A percentile compares a stretch with the other conserved stretches of the same genome.
Conservation (phyloP, 208 protist genomes). For the Crithidia brevicula region DNA sequence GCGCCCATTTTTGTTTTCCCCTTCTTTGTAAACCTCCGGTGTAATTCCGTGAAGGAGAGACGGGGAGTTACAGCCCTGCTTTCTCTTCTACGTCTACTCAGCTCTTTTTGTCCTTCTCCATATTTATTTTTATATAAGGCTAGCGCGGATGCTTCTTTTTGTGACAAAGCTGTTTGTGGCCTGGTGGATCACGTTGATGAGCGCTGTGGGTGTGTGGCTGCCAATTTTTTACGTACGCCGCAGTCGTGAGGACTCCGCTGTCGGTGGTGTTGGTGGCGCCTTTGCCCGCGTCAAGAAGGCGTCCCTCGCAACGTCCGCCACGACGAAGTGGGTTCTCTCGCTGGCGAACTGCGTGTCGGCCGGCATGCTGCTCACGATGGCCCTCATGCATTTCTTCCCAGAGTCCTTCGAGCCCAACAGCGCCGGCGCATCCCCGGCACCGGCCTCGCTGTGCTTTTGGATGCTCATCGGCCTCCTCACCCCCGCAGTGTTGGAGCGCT, state of each 20-base stretch:
- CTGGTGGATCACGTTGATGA: constrained; percentile 44
- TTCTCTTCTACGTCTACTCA: too few relatives aligned
- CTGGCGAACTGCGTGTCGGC: constrained; percentile 69
- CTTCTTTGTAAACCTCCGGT: too few relatives aligned
- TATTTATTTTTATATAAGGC: too few relatives aligned
- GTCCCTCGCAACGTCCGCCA: neutral
- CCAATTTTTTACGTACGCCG: constrained; percentile 42
- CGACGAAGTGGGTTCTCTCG: constrained; percentile 37
- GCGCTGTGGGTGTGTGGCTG: constrained; percentile 56
- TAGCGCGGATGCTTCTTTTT: constrained; percentile 34
- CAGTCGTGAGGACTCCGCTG: neutral
- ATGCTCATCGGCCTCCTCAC: constrained; percentile 65
- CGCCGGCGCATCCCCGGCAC: neutral
- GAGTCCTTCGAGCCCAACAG: constrained; percentile 28
- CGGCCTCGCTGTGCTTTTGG: constrained; percentile 31
- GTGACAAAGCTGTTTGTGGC: constrained; percentile 33
- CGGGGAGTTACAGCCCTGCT: too few relatives aligned
- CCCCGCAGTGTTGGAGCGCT: constrained; percentile 55
- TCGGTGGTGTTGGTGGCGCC: neutral
- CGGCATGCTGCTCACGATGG: constrained; percentile 71
- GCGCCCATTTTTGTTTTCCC: too few relatives aligned
- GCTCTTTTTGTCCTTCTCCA: constrained; percentile 22
- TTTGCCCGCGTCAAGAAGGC: constrained; percentile 9
- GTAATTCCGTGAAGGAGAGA: too few relatives aligned
- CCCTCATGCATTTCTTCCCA: constrained; percentile 64